A percentile compares a stretch with the other conserved stretches of the same genome.
Evolutionary conservation across 352 stramenopile genomes (phyloP).

Genomic region (Pythium utonaiense): DNA sequence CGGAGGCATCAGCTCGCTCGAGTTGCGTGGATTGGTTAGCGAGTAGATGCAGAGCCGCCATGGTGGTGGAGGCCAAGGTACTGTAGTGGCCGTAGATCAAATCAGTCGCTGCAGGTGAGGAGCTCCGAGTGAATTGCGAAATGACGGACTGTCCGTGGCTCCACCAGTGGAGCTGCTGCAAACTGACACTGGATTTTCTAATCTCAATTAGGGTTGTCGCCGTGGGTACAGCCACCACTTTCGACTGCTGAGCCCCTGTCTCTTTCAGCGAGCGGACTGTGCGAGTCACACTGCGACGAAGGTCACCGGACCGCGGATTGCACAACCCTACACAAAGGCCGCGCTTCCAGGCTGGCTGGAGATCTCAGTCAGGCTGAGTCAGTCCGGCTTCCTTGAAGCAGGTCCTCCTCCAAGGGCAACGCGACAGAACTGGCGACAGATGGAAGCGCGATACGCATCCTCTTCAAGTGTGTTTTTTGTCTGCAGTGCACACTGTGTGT

Average conservation of each 20-base stretch:
- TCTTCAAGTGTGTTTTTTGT: neutral
- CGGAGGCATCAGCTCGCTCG: neutral
- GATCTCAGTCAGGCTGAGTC: neutral
- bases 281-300: too few species aligned
- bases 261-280: neutral
- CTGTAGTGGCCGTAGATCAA: too few species aligned
- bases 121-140: constrained; percentile 6
- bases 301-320: too few species aligned
- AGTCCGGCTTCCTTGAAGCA: neutral
- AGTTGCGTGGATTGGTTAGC: constrained; percentile 19
- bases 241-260: neutral
- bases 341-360: too few species aligned
- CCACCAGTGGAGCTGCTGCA: too few species aligned
- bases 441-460: neutral
- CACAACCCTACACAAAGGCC: too few species aligned
- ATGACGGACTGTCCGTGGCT: too few species aligned
- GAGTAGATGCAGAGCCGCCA: constrained; percentile 20
- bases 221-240: neutral
- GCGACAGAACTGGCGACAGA: neutral
- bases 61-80: too few species aligned
- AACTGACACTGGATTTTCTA: neutral
- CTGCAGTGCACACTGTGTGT: too few species aligned
- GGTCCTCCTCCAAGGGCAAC: neutral
- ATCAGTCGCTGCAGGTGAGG: neutral
- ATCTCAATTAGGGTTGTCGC: neutral